Base-by-base conservation (phyloP, 2,329 filamentous ascomycete species). In the Colletotrichum sp. region DNA sequence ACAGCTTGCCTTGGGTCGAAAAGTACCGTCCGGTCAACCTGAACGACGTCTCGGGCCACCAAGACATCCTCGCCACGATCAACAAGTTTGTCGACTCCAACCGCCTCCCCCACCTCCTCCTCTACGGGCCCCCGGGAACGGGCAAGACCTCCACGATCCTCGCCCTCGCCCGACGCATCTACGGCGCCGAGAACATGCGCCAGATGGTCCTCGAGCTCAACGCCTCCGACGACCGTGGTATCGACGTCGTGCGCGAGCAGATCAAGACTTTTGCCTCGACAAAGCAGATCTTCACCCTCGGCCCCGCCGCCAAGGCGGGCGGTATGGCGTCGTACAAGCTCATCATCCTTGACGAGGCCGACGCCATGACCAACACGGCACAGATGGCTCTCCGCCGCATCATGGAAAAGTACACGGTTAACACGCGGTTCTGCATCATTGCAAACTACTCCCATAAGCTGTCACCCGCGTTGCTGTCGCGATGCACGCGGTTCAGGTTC, bases 191-290 rank as follows among this genome's bases (percentile, higher is more conserved):
- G 76, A 98, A 98, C 83, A 93, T 98, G 92, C 93, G 96, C 21
- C 97, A 99, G 84, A 98, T 99, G 95, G 97, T 99, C 21, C 90
- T 99, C 38, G 97, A 99, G 85, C 91, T 99, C 77, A 99, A 99
- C 82, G 97, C 97, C 54, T 98, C 95, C 63, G 97, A 99, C 82
- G 97, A 99, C 83, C 91, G 97, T 84, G 97, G 97, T 80, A 99
- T 99, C 83, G 97, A 99, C 77, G 97, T 99, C 3, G 97, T 99
- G 70, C 91, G 96, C 77, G 97, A 99, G 86, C 97, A 99, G 85
- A 99, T 99, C 90, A 99, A 98, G 89, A 99, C 97, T 0, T 99
- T 99, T 85, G 96, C 95, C 54, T 97, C 94, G 78, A 99, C 97
- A 9, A 98, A 98, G 84, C 97, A 99, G 82, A 99, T 99, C 79